phyloP scores from a whole-genome alignment of 2,329 filamentous ascomycete species.

The Colletotrichum simmondsii region DNA sequence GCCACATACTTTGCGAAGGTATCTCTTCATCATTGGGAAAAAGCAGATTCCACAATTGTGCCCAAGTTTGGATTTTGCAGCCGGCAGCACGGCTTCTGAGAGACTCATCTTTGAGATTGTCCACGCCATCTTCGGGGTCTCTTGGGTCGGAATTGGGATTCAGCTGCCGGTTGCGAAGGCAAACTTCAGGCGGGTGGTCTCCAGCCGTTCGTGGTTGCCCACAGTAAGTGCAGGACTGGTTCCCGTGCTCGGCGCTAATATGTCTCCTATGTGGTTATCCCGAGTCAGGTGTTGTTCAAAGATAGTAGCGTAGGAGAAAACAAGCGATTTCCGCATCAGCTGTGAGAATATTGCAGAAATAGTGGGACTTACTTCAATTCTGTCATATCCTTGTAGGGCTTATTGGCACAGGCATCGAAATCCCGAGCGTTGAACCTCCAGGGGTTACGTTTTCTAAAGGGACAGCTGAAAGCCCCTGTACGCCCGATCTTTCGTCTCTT shows the following conservation, averaged over 20 bases:
- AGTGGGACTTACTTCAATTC: background rate
- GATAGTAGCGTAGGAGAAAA: no score
- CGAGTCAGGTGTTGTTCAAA: background rate
- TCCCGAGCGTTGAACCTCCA: conserved; percentile 2
- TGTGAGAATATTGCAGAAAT: no score
- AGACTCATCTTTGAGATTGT: background rate
- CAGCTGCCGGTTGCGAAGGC: background rate
- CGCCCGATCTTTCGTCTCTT: background rate
- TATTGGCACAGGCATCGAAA: background rate
- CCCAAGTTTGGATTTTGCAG: background rate
- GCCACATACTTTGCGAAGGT: background rate
- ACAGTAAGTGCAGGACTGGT: background rate
- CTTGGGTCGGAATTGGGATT: background rate
- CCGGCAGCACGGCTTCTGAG: background rate
- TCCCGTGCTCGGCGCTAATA: background rate
- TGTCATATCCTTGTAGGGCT: background rate
- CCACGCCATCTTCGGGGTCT: background rate
- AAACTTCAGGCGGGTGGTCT: background rate
- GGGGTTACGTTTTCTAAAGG: conserved; percentile 5
- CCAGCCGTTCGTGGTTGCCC: background rate
- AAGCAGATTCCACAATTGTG: background rate
- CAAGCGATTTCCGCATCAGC: no score
- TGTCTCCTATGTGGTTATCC: background rate
- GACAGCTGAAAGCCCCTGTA: background rate
- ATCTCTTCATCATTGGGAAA: background rate